Evolutionary conservation across 495 filamentous ascomycete genomes (phyloP).

Genomic region (Hypoxylon lienhwacheense): DNA sequence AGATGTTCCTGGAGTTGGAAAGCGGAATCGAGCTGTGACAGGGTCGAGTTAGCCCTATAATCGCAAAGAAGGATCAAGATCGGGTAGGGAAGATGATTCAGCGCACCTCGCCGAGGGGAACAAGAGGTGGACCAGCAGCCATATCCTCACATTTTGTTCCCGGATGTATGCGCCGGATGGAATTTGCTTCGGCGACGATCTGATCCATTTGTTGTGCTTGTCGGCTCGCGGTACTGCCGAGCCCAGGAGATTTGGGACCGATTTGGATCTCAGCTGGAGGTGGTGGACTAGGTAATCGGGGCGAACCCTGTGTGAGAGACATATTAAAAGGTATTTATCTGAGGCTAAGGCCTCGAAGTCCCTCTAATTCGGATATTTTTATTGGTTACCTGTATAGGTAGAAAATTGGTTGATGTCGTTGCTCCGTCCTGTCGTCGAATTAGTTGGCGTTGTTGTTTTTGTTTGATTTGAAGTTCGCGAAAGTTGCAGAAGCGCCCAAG

Average conservation of each 20-base stretch:
- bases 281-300: constrained; percentile 83
- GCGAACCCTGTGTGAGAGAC: constrained; percentile 75
- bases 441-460: constrained; percentile 24
- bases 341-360: constrained; percentile 10
- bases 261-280: constrained; percentile 90
- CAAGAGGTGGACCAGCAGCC: constrained; percentile 83
- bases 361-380: constrained; percentile 8
- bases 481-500: constrained; percentile 15
- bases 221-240: constrained; percentile 56
- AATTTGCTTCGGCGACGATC: constrained; percentile 53
- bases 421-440: constrained; percentile 3
- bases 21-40: constrained; percentile 79
- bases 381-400: too few species aligned
- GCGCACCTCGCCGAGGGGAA: constrained; percentile 78
- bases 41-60: not conserved
- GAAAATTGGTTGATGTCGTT: constrained; percentile 1
- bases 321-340: constrained; percentile 35
- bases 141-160: constrained; percentile 90
- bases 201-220: constrained; percentile 63
- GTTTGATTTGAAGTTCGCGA: constrained; percentile 15
- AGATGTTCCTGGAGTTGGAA: constrained; percentile 99
- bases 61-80: constrained; percentile 1
- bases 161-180: constrained; percentile 83
- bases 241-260: constrained; percentile 75
- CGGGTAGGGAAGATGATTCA: not conserved